Percentiles rank a stretch among this genome's conserved stretches.
Evolutionary conservation across 495 filamentous ascomycete genomes (phyloP).

Genomic region (Aspergillus sclerotioniger): DNA sequence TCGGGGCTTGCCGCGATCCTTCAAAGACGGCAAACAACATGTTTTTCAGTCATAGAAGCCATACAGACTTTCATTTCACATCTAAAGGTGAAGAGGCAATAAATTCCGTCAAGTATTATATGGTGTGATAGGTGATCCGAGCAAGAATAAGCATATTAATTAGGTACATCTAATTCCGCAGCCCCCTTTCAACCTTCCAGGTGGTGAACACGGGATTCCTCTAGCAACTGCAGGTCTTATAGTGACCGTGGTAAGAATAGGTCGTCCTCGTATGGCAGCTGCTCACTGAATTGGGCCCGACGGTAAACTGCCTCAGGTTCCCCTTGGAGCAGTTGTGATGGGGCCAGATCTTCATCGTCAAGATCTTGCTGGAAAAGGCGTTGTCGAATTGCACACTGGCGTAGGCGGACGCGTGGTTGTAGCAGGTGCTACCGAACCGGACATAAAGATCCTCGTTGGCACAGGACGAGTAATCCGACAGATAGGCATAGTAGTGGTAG

Average conservation of each 20-base stretch:
- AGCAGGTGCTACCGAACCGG: background rate
- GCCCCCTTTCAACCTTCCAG: too few relatives aligned
- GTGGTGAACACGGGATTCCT: too few relatives aligned
- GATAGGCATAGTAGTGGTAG: slow-evolving; percentile 1
- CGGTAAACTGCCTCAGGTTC: background rate
- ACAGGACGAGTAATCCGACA: background rate
- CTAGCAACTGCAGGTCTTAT: background rate
- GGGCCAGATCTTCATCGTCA: background rate
- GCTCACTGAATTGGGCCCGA: background rate
- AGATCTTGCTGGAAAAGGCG: background rate
- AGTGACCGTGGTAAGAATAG: slow-evolving; percentile 1
- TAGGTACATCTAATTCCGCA: too few relatives aligned
- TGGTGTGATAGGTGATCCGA: too few relatives aligned
- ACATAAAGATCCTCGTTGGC: background rate
- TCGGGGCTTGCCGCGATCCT: too few relatives aligned
- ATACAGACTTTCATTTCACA: too few relatives aligned
- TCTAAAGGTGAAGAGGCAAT: too few relatives aligned
- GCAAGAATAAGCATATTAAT: too few relatives aligned
- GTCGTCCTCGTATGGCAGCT: background rate
- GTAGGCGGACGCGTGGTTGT: background rate
- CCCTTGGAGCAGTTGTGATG: background rate
- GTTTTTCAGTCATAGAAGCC: too few relatives aligned
- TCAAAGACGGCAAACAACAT: too few relatives aligned
- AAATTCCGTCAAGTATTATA: too few relatives aligned
- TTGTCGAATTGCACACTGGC: background rate